These are phyloP conservation scores for Gardenia jasminoides DNA, from an alignment of 257 asterid species.

Conservation along the genomic window DNA sequence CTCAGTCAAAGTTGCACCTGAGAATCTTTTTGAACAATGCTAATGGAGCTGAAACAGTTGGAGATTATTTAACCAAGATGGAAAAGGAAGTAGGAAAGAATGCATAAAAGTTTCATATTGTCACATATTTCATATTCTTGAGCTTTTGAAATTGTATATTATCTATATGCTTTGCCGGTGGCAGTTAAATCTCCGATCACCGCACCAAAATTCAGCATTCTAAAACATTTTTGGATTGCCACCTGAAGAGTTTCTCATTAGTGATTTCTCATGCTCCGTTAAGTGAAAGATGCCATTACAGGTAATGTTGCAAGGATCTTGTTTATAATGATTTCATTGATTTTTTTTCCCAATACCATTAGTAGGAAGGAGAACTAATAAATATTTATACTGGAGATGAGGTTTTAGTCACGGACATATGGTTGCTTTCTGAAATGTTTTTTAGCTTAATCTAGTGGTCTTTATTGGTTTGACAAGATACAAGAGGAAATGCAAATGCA, in stretches of 20 bases:
- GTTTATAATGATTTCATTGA: not conserved
- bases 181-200: constrained; percentile 85
- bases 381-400: not conserved
- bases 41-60: constrained; percentile 82
- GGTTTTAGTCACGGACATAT: not conserved
- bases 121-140: not conserved
- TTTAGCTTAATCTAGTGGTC: too few relatives aligned
- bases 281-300: constrained; percentile 87
- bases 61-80: constrained; percentile 78
- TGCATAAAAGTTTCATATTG: constrained; percentile 33
- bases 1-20: constrained; percentile 77
- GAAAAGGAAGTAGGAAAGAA: constrained; percentile 93
- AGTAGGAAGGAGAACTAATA: not conserved
- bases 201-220: constrained; percentile 72
- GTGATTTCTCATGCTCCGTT: constrained; percentile 81
- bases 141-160: not conserved
- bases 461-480: too few relatives aligned
- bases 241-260: constrained; percentile 84
- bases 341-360: not conserved
- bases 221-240: constrained; percentile 83
- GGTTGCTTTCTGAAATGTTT: not conserved
- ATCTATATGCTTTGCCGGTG: constrained; percentile 12
- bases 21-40: constrained; percentile 81
- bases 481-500: too few relatives aligned
- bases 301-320: constrained; percentile 37